Evolutionary conservation across 768 basidiomycete species (phyloP), one percentile per base, ranked within the genome.

Genomic region (Ramaria rubella): DNA sequence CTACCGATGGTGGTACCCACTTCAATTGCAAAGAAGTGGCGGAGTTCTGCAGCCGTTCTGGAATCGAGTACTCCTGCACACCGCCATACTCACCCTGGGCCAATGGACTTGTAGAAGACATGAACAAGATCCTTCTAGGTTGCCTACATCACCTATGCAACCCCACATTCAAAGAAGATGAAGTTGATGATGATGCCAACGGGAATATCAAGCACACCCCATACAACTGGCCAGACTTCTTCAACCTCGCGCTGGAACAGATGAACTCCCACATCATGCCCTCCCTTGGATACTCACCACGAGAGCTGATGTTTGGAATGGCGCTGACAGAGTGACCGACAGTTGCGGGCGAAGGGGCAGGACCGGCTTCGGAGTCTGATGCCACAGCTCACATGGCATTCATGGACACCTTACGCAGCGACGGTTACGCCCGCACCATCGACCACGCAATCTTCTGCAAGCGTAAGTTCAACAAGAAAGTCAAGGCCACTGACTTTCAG

Each of bases 51-150:
- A 55, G 59, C 2, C 19, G 50, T 17, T 30, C 59, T 11, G 60
- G 64, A 0, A 63, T 63, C 1, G 49, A 63, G 27, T 56, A 62
- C 3, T 59, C 68, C 11, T 58, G 68, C 0, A 57, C 63, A 0
- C 40, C 72, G 11, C 69, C 70, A 1, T 76, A 76, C 49, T 64
- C 72, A 9, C 75, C 73, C 6, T 76, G 74, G 75, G 59, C 75
- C 14, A 75, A 75, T 50, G 69, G 73, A 0, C 59, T 73, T 0
- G 63, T 72, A 0, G 69, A 74, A 36, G 67, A 67, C 3, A 60
- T 66, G 0, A 76, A 77, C 59, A 63, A 62, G 8, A 34, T 68
- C 0, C 59, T 76, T 0, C 59, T 76, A 0, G 49, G 63, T 7
- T 14, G 61, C 0, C 58, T 77, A 1, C 61, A 62, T 19, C 42